phyloP scores from a whole-genome alignment of 148 eudicot genomes.

The Vaccinium darrowii region DNA sequence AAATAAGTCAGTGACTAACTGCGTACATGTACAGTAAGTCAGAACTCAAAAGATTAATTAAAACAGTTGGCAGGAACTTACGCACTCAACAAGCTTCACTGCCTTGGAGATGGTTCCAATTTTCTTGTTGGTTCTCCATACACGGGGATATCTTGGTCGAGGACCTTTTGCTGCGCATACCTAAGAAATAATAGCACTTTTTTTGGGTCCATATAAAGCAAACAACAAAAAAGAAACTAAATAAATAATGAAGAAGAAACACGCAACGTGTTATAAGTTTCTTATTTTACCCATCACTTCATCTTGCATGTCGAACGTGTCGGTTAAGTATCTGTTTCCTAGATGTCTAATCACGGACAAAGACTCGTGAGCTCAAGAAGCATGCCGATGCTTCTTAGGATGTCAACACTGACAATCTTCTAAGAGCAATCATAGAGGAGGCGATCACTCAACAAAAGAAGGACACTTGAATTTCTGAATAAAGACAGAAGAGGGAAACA shows the following conservation, averaged over 20 bases:
- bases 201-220: neutral
- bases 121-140: slow-evolving; percentile 70
- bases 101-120: slow-evolving; percentile 90
- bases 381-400: neutral
- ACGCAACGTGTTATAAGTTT: neutral
- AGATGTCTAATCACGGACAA: neutral
- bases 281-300: too few relatives aligned
- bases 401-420: slow-evolving; percentile 1
- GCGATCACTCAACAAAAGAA: neutral
- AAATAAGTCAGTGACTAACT: neutral
- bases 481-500: neutral
- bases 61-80: slow-evolving; percentile 33
- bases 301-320: neutral
- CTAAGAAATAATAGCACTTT: slow-evolving; percentile 30
- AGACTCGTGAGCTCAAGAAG: neutral
- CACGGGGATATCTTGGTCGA: slow-evolving; percentile 90
- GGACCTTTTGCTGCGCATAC: slow-evolving; percentile 90
- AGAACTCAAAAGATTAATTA: neutral
- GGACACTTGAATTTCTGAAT: neutral
- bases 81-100: slow-evolving; percentile 78
- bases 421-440: neutral
- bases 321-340: neutral
- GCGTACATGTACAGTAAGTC: neutral
- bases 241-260: neutral
- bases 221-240: neutral